Evolutionary conservation across 805 yeast genomes (phyloP).

Genomic region (Ogataea nakhonphanomensis): DNA sequence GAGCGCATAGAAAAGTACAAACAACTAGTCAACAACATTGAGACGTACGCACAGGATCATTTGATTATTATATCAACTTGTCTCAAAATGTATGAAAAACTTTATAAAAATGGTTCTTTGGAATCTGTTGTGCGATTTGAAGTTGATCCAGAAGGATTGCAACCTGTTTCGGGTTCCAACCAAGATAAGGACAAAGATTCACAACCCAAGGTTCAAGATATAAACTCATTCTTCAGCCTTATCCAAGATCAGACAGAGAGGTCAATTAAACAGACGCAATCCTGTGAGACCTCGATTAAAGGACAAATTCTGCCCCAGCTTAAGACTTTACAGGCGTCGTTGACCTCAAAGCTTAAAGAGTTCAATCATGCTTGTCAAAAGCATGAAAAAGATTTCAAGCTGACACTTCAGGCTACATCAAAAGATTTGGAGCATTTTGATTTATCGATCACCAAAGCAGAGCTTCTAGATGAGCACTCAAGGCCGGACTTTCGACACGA

Average conservation of each 20-base stretch:
- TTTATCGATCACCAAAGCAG: conserved; percentile 22
- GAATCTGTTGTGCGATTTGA: conserved; percentile 32
- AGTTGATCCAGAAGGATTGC: conserved; percentile 20
- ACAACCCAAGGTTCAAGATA: conserved; percentile 8
- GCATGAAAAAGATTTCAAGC: conserved; percentile 39
- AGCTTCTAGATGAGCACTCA: conserved; percentile 5
- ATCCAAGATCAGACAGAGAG: conserved; percentile 38
- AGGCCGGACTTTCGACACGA: conserved; percentile 39
- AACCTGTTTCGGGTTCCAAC: conserved; percentile 26
- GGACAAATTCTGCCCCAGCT: conserved; percentile 41
- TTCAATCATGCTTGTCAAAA: conserved; percentile 34
- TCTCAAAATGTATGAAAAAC: conserved; percentile 25
- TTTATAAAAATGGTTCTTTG: conserved; percentile 20
- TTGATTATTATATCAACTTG: conserved; percentile 19
- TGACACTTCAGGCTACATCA: conserved; percentile 32
- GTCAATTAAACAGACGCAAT: conserved; percentile 11
- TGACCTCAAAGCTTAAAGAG: conserved; percentile 42
- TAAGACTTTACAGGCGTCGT: conserved; percentile 37
- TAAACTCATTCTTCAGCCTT: conserved; percentile 31
- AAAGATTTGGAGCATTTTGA: conserved; percentile 28
- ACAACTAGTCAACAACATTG: conserved; percentile 23
- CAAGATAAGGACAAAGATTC: background rate
- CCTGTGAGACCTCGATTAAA: conserved; percentile 20
- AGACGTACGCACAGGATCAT: conserved; percentile 27
- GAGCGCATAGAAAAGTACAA: conserved; percentile 30